phyloP scores from a whole-genome alignment of 1,139 yeast species.

The Blastobotrys buckinghamii region DNA sequence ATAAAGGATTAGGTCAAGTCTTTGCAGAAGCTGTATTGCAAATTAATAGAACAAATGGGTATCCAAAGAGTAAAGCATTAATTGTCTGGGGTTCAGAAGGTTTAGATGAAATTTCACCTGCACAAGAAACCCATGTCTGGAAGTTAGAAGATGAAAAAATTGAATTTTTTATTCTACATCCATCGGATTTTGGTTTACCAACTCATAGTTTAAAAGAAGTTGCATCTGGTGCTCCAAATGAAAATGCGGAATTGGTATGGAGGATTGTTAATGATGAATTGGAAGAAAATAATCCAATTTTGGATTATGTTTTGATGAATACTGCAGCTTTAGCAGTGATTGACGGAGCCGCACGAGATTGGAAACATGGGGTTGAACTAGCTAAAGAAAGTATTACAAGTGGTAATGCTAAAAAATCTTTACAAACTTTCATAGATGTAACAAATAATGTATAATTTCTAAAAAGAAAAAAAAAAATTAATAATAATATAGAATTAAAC shows the following conservation, averaged over 20 bases:
- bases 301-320: slow-evolving; percentile 83
- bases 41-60: slow-evolving; percentile 45
- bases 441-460: slow-evolving; percentile 9
- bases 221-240: slow-evolving; percentile 77
- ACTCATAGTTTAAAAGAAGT: slow-evolving; percentile 65
- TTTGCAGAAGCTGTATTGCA: slow-evolving; percentile 75
- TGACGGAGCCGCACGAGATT: slow-evolving; percentile 57
- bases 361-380: slow-evolving; percentile 70
- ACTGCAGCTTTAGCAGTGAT: slow-evolving; percentile 82
- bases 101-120: slow-evolving; percentile 87
- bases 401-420: slow-evolving; percentile 59
- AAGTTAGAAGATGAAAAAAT: slow-evolving; percentile 37
- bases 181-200: slow-evolving; percentile 68
- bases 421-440: slow-evolving; percentile 50
- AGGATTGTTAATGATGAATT: slow-evolving; percentile 52
- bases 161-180: slow-evolving; percentile 37
- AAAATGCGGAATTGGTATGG: slow-evolving; percentile 63
- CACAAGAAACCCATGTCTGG: slow-evolving; percentile 81
- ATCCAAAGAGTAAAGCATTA: slow-evolving; percentile 51
- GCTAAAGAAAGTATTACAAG: slow-evolving; percentile 64
- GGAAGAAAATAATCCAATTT: slow-evolving; percentile 54
- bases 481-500: background rate
- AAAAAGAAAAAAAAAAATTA: too few species aligned
- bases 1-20: slow-evolving; percentile 69
- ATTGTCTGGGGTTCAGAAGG: slow-evolving; percentile 92